phyloP scores from a whole-genome alignment of 495 filamentous ascomycete genomes.

The Penicillium fimorum region DNA sequence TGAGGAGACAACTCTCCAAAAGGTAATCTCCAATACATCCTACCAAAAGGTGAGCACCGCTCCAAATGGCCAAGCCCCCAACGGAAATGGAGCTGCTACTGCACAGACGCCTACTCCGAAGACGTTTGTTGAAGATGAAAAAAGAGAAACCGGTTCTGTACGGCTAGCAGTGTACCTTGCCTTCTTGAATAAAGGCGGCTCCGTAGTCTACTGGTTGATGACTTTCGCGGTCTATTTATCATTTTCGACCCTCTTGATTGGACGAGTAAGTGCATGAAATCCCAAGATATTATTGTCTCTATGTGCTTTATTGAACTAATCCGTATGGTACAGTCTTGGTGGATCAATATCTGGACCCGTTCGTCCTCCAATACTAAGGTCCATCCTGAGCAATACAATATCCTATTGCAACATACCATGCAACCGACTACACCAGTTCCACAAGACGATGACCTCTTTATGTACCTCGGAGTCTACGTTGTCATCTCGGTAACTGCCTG shows the following conservation, averaged over 20 bases:
- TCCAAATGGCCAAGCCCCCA: slow-evolving; percentile 29
- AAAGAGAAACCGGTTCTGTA: slow-evolving; percentile 63
- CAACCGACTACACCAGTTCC: background rate
- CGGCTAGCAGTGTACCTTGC: slow-evolving; percentile 58
- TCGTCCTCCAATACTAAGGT: slow-evolving; percentile 21
- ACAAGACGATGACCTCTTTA: slow-evolving; percentile 38
- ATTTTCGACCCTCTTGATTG: slow-evolving; percentile 35
- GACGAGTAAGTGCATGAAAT: slow-evolving; percentile 23
- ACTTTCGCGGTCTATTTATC: slow-evolving; percentile 15
- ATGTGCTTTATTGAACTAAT: background rate
- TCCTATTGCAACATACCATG: slow-evolving; percentile 26
- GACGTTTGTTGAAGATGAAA: slow-evolving; percentile 74
- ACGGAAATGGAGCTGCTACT: slow-evolving; percentile 24
- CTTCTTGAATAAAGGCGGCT: slow-evolving; percentile 69
- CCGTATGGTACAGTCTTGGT: slow-evolving; percentile 53
- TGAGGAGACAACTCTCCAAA: slow-evolving; percentile 24
- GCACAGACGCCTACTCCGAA: slow-evolving; percentile 44
- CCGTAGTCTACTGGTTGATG: slow-evolving; percentile 19
- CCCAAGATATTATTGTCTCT: background rate
- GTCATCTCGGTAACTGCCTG: slow-evolving; percentile 56
- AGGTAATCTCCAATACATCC: slow-evolving; percentile 28
- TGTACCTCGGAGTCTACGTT: slow-evolving; percentile 69
- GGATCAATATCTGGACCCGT: slow-evolving; percentile 67
- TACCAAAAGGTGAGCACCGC: slow-evolving; percentile 37
- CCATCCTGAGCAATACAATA: slow-evolving; percentile 19